phyloP scores from a whole-genome alignment of 805 yeast species.

The Pichia membranifaciens region DNA sequence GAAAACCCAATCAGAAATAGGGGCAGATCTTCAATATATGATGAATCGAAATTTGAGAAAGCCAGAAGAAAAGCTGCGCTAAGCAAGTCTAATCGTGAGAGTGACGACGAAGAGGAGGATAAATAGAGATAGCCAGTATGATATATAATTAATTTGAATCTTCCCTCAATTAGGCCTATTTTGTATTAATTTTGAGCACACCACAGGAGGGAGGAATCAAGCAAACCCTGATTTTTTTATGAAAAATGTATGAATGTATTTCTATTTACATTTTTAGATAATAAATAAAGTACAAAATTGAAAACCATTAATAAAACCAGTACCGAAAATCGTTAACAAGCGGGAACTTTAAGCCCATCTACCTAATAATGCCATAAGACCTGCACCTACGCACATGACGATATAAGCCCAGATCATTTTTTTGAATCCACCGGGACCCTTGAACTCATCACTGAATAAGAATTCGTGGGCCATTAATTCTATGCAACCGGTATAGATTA shows the following conservation, averaged over 20 bases:
- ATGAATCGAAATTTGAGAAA: slow-evolving; percentile 24
- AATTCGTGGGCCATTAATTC: slow-evolving; percentile 79
- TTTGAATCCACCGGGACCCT: slow-evolving; percentile 49
- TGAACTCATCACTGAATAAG: slow-evolving; percentile 55
- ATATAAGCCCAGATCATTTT: slow-evolving; percentile 48
- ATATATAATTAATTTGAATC: no score
- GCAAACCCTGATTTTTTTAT: not conserved
- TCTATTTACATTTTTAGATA: not conserved
- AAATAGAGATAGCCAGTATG: slow-evolving; percentile 10
- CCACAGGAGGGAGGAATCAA: no score
- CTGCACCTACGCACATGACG: slow-evolving; percentile 61
- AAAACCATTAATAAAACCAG: not conserved
- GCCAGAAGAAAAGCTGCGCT: slow-evolving; percentile 29
- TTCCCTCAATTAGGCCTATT: no score
- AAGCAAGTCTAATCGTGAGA: slow-evolving; percentile 25
- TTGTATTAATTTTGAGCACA: no score
- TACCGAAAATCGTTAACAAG: no score
- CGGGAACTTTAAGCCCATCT: slow-evolving; percentile 51
- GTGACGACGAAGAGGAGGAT: slow-evolving; percentile 34
- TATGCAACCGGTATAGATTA: slow-evolving; percentile 70
- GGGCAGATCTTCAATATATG: not conserved
- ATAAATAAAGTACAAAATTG: not conserved
- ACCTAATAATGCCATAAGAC: slow-evolving; percentile 70
- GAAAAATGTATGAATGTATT: not conserved
- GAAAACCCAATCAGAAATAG: not conserved